Percentiles rank a stretch among this genome's conserved stretches.
Evolutionary conservation across 805 yeast species (phyloP).

Genomic region (Hermanozyma aechmeae): DNA sequence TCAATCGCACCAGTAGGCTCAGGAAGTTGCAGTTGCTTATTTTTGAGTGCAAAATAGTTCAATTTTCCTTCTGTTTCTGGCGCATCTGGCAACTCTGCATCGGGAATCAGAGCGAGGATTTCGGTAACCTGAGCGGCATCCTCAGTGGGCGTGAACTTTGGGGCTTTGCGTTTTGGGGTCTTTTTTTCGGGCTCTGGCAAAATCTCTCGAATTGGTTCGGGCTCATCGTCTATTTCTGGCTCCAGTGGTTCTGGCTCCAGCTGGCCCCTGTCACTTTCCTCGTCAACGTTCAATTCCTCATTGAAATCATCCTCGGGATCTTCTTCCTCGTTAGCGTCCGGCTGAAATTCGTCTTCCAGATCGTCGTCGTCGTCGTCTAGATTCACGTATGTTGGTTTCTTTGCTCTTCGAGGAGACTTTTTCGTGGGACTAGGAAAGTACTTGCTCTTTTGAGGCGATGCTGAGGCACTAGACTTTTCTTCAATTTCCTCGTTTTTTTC

Average conservation of each 20-base stretch:
- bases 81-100: slow-evolving; percentile 57
- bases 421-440: slow-evolving; percentile 2
- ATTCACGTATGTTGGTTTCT: slow-evolving; percentile 6
- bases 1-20: slow-evolving; percentile 31
- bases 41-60: slow-evolving; percentile 44
- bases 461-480: background rate
- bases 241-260: too few relatives aligned
- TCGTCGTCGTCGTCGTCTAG: slow-evolving; percentile 12
- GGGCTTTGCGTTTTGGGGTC: slow-evolving; percentile 1
- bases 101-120: slow-evolving; percentile 57
- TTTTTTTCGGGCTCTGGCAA: slow-evolving; percentile 7
- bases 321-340: slow-evolving; percentile 10
- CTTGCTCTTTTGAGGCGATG: slow-evolving; percentile 5
- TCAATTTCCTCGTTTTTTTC: background rate
- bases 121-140: slow-evolving; percentile 18
- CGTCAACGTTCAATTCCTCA: slow-evolving; percentile 8
- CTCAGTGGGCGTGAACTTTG: background rate
- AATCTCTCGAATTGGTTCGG: too few relatives aligned
- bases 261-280: slow-evolving; percentile 10
- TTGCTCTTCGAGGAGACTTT: slow-evolving; percentile 5
- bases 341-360: slow-evolving; percentile 16
- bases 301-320: slow-evolving; percentile 5
- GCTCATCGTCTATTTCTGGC: too few relatives aligned
- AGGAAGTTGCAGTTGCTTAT: slow-evolving; percentile 11
- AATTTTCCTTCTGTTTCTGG: slow-evolving; percentile 44